Percentiles rank a stretch among this genome's conserved stretches.
Conservation (phyloP, 139 green algal genomes). For the Haematococcus sp. region DNA sequence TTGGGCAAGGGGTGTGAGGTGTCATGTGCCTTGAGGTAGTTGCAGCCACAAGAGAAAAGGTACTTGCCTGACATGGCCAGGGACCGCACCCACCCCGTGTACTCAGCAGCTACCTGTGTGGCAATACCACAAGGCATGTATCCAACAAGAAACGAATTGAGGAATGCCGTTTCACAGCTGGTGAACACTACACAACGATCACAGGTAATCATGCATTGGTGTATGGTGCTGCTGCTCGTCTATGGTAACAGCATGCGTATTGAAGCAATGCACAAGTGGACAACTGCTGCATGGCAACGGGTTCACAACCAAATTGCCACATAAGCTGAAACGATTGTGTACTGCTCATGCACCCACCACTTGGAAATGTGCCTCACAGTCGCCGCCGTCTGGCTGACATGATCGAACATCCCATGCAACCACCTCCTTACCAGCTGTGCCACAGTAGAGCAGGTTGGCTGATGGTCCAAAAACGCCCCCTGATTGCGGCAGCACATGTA, state of each 20-base stretch:
- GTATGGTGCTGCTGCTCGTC: too few relatives aligned
- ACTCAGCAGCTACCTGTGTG: conserved; percentile 55
- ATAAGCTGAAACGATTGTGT: not conserved
- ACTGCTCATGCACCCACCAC: not conserved
- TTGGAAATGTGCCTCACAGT: not conserved
- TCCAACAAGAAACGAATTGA: too few relatives aligned
- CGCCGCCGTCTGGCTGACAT: not conserved
- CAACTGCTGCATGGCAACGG: not conserved
- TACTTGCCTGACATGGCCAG: conserved; percentile 54
- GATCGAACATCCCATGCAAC: not conserved
- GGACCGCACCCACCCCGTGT: conserved; percentile 69
- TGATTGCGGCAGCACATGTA: too few relatives aligned
- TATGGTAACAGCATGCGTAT: too few relatives aligned
- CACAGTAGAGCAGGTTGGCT: not conserved
- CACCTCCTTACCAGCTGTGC: conserved; percentile 9
- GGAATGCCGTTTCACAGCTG: too few relatives aligned
- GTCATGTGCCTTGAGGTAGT: conserved; percentile 65
- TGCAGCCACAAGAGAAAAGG: conserved; percentile 71
- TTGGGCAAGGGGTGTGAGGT: conserved; percentile 59
- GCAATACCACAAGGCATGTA: not conserved
- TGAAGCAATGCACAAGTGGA: too few relatives aligned
- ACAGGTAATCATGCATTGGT: not conserved
- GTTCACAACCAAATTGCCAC: not conserved
- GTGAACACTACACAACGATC: too few relatives aligned
- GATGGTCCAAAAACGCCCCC: not conserved